Base-by-base conservation (phyloP, 495 filamentous ascomycete genomes). In the Xylaria palmicola region DNA sequence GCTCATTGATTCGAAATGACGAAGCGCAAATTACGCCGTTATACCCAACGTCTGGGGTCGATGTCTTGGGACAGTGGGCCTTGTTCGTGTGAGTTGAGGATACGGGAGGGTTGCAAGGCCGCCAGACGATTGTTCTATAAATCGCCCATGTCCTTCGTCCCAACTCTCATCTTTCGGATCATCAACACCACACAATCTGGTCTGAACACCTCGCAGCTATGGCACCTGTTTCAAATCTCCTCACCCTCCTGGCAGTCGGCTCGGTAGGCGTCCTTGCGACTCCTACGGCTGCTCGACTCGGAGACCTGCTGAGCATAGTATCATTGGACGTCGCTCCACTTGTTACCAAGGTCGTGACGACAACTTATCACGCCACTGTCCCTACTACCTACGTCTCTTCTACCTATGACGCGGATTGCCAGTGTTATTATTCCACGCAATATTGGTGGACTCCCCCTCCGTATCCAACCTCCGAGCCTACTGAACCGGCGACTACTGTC, bases 341-440 rank as follows among this genome's bases (percentile, higher is more conserved):
- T 9, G 30, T 62, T 12, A 62, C 59, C 7, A 50, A 62, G 19
- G 50, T 62, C 30, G 59, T 51, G 50, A 62, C 59, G 7, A 39
- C 26, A 22, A 62, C 59, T 2, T 62, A 62, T 44, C 37, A 49
- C 17, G 48, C 59, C 3, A 44, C 37, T 7, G 15, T 50, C 7
- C 40, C 59, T 12, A 62, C 59, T 1, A 62, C 59, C 4, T 62
- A 54, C 32, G 55, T 50, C 26, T 47, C 59, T 40, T 41, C 59
- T 19, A 48, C 39, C 12, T 62, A 62, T 29, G 41, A 62, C 17
- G 27, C 50, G 2, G 49, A 1, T 0, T 62, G 59, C 20, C 36
- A 55, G 19, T 62, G 59, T 24, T 39, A 54, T 19, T 52, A 34
- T 36, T 55, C 59, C 29, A 62, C 49, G 34, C n/a, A 55, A 55